These are phyloP conservation scores for Sugiyamaella valdiviana DNA, from an alignment of 805 yeast genomes.

Conservation along the genomic window DNA sequence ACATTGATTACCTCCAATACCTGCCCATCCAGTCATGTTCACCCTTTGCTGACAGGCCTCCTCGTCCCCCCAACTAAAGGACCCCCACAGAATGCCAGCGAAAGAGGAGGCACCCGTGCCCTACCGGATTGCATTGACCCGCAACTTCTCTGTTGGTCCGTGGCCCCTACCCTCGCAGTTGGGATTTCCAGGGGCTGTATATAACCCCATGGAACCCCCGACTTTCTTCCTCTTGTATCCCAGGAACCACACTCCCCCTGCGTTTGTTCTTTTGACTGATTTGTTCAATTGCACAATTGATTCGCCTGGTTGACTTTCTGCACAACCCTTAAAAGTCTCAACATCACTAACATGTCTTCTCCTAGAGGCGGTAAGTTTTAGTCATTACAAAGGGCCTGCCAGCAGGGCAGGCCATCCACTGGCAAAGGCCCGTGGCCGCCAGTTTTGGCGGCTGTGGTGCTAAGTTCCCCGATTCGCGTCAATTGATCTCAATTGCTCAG, in stretches of 20 bases:
- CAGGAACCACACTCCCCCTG: neutral
- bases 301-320: neutral
- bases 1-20: no score
- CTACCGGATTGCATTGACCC: neutral
- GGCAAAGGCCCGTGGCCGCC: no score
- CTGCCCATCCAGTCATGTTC: neutral
- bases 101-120: neutral
- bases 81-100: neutral
- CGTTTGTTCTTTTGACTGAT: neutral
- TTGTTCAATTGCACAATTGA: neutral
- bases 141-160: neutral
- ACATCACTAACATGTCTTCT: conserved; percentile 1
- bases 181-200: neutral
- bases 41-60: neutral
- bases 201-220: neutral
- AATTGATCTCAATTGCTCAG: no score
- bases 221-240: neutral
- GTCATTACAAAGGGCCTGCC: neutral
- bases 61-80: neutral
- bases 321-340: neutral
- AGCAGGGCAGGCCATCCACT: neutral
- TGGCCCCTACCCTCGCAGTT: neutral
- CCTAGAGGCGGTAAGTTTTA: conserved; percentile 5
- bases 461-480: no score
- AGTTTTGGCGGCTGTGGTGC: no score